Evolutionary conservation across 768 basidiomycete genomes (phyloP).

Genomic region (Russula abietina): DNA sequence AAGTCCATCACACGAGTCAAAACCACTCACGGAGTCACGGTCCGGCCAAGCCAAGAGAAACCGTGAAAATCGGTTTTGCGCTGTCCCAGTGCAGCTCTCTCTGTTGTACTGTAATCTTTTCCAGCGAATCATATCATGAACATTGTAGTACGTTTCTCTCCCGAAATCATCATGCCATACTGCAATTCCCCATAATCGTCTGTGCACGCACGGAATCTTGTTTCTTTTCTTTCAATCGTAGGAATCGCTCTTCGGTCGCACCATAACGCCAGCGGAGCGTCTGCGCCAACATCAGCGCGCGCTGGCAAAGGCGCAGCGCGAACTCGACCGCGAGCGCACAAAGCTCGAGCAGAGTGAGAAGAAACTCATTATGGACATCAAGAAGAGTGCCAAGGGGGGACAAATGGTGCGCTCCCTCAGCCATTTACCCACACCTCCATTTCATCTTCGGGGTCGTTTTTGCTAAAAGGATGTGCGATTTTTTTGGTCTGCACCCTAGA

Average conservation of each 20-base stretch:
- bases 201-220: not conserved
- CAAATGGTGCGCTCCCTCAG: constrained; percentile 68
- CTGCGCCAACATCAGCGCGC: constrained; percentile 95
- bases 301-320: constrained; percentile 93
- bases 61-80: too few relatives aligned
- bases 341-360: constrained; percentile 97
- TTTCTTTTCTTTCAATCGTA: constrained; percentile 30
- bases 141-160: constrained; percentile 53
- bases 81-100: not conserved
- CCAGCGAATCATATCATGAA: constrained; percentile 48
- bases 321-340: constrained; percentile 90
- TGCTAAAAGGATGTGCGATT: not conserved
- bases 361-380: constrained; percentile 93
- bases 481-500: constrained; percentile 51
- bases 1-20: constrained; percentile 34
- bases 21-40: not conserved
- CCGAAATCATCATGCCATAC: not conserved
- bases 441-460: not conserved
- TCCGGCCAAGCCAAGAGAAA: not conserved
- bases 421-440: not conserved
- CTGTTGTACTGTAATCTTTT: not conserved
- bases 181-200: not conserved
- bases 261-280: constrained; percentile 92
- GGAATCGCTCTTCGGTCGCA: constrained; percentile 94
- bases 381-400: constrained; percentile 90